These are phyloP conservation scores for Paratinospora sagittata DNA, from an alignment of 164 flowering plant species.

Conservation along the genomic window DNA sequence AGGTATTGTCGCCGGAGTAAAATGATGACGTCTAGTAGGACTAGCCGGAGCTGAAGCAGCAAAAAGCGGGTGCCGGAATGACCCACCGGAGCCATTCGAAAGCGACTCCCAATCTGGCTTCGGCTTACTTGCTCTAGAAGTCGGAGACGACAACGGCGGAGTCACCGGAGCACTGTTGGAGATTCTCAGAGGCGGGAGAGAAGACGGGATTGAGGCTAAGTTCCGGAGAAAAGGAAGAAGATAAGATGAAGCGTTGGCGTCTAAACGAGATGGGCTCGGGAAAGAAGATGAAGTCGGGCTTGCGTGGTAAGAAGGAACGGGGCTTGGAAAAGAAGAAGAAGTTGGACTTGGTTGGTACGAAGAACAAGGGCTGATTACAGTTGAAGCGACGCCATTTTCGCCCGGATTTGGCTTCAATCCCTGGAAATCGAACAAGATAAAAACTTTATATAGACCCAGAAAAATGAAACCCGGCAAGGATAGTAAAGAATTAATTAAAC, in stretches of 20 bases:
- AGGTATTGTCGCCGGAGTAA: slow-evolving; percentile 60
- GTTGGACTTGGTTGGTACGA: slow-evolving; percentile 76
- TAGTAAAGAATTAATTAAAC: no score
- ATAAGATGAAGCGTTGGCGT: slow-evolving; percentile 48
- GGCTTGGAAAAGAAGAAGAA: slow-evolving; percentile 68
- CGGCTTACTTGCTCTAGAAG: slow-evolving; percentile 53
- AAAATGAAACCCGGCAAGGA: no score
- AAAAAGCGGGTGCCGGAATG: slow-evolving; percentile 50
- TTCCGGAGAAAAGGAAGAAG: slow-evolving; percentile 68
- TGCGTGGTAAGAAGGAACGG: slow-evolving; percentile 77
- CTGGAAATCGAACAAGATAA: slow-evolving; percentile 27
- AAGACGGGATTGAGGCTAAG: slow-evolving; percentile 55
- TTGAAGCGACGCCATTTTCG: slow-evolving; percentile 52
- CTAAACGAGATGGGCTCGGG: slow-evolving; percentile 76
- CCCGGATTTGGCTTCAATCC: slow-evolving; percentile 56
- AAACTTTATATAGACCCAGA: no score
- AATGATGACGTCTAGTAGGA: slow-evolving; percentile 54
- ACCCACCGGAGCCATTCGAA: slow-evolving; percentile 26
- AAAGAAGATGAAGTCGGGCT: slow-evolving; percentile 81
- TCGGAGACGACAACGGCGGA: slow-evolving; percentile 87
- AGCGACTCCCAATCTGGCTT: slow-evolving; percentile 56
- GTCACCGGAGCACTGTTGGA: slow-evolving; percentile 96
- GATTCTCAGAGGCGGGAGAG: slow-evolving; percentile 73
- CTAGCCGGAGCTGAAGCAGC: slow-evolving; percentile 91
- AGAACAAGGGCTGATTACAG: slow-evolving; percentile 57